Conservation (phyloP, 83 land plant genomes). For the Larix sibirica region DNA sequence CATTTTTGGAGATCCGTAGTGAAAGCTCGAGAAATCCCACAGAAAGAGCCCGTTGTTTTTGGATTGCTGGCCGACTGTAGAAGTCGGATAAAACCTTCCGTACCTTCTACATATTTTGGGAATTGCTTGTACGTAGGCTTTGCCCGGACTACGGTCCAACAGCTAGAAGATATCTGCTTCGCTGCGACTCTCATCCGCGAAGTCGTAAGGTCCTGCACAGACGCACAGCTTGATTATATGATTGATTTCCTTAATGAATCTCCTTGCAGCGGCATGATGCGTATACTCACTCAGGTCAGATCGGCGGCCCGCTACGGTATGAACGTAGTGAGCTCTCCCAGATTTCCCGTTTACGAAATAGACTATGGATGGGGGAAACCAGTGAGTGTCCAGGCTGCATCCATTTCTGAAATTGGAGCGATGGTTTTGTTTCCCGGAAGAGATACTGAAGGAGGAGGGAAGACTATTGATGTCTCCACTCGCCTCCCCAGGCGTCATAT, state of each 20-base stretch:
- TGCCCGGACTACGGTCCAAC: not conserved
- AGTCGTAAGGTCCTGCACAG: not conserved
- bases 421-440: conserved; percentile 1
- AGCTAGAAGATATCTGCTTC: not conserved
- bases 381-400: not conserved
- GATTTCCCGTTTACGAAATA: conserved; percentile 8
- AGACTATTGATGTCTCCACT: conserved; percentile 4
- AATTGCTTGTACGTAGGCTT: not conserved
- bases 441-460: not conserved
- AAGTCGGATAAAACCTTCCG: not conserved
- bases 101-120: not conserved
- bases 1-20: conserved; percentile 9
- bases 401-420: not conserved
- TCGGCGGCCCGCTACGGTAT: not conserved
- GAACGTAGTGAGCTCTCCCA: conserved; percentile 12
- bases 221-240: not conserved
- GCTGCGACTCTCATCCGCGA: not conserved
- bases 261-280: not conserved
- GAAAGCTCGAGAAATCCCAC: not conserved
- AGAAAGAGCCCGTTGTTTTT: not conserved
- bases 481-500: not conserved
- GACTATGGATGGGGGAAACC: conserved; percentile 13
- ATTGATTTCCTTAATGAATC: not conserved
- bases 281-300: not conserved
- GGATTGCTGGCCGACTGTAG: not conserved